Evolutionary conservation across 2,329 filamentous ascomycete species (phyloP).

Genomic region (Claviceps africana): DNA sequence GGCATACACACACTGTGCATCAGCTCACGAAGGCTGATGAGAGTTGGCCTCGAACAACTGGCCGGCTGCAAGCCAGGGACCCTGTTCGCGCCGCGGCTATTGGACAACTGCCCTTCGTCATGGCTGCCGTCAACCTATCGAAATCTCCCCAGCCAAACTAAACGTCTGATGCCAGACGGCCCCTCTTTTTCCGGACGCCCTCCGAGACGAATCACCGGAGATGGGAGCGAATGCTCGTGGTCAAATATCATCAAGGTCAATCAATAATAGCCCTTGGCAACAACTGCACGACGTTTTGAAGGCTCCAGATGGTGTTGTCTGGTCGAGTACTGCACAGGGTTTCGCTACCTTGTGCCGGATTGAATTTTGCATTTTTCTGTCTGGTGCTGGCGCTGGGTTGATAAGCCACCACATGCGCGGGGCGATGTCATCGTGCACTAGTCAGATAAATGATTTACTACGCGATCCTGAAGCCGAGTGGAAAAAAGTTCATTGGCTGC

Average conservation of each 20-base stretch:
- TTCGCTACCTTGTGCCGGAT: not conserved
- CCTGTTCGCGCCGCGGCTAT: not conserved
- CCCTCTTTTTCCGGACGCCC: not conserved
- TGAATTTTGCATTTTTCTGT: not conserved
- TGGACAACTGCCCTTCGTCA: not conserved
- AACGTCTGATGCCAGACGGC: not conserved
- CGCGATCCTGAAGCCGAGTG: not conserved
- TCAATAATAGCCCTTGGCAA: too few species aligned
- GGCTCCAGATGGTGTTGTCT: constrained; percentile 1
- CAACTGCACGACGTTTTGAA: not conserved
- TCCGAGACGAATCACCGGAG: not conserved
- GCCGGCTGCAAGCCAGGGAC: not conserved
- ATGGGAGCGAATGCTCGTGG: not conserved
- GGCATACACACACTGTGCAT: not conserved
- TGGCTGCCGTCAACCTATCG: not conserved
- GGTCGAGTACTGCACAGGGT: not conserved
- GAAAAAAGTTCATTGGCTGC: not conserved
- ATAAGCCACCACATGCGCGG: not conserved
- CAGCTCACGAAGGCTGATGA: not conserved
- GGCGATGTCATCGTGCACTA: not conserved
- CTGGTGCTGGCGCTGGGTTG: not conserved
- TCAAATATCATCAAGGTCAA: not conserved
- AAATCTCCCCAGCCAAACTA: not conserved
- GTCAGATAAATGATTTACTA: not conserved
- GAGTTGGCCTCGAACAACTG: not conserved